Evolutionary conservation across 1,284 basidiomycete genomes (phyloP).

Genomic region (Naganishia liquefaciens): DNA sequence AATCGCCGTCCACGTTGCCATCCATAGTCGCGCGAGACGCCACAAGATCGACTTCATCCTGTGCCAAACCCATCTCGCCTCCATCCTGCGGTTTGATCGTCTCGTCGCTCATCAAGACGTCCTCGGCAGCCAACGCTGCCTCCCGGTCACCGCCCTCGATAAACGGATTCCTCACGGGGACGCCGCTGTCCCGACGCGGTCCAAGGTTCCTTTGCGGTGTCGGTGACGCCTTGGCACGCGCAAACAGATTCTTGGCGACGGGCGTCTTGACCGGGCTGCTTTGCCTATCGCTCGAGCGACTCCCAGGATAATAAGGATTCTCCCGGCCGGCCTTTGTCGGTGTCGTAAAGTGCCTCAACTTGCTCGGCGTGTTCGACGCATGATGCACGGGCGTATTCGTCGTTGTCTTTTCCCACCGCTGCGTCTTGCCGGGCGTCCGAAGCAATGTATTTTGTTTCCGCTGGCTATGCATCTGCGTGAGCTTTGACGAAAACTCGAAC

Average conservation of each 20-base stretch:
- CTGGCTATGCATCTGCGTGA: slow-evolving; percentile 31
- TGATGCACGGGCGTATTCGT: slow-evolving; percentile 20
- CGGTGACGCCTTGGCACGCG: neutral
- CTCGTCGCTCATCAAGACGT: slow-evolving; percentile 16
- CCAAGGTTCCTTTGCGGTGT: slow-evolving; percentile 8
- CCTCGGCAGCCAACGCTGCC: neutral
- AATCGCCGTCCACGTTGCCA: slow-evolving; percentile 22
- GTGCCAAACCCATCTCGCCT: slow-evolving; percentile 6
- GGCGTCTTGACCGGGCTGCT: slow-evolving; percentile 19
- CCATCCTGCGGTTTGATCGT: neutral
- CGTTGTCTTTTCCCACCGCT: slow-evolving; percentile 20
- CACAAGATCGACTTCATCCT: slow-evolving; percentile 24
- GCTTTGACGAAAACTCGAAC: slow-evolving; percentile 26
- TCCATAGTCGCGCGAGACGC: slow-evolving; percentile 17
- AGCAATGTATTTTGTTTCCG: slow-evolving; percentile 22
- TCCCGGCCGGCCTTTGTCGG: slow-evolving; percentile 31
- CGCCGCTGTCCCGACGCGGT: slow-evolving; percentile 5
- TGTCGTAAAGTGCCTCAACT: slow-evolving; percentile 16
- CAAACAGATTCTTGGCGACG: slow-evolving; percentile 20
- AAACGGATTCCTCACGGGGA: slow-evolving; percentile 17
- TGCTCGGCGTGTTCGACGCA: slow-evolving; percentile 12
- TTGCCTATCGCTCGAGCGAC: neutral
- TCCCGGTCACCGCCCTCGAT: slow-evolving; percentile 3
- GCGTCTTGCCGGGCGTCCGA: slow-evolving; percentile 21
- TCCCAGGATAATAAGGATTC: slow-evolving; percentile 24